Base-by-base conservation (phyloP, 2,329 filamentous ascomycete genomes). In the Torrubiella hemipterigena region DNA sequence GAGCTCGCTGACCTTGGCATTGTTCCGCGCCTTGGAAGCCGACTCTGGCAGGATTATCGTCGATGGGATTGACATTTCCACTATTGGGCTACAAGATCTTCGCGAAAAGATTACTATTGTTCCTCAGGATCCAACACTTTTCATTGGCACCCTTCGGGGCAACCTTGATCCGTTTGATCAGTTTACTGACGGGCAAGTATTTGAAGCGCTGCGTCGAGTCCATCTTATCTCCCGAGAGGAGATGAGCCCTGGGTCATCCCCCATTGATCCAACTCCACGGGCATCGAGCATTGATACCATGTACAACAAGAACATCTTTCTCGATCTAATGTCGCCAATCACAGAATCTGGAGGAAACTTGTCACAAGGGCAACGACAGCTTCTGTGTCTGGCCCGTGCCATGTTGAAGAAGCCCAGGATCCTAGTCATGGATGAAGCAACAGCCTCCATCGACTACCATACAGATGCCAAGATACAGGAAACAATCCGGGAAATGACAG, bases 351-450 rank as follows among this genome's bases (percentile, higher is more conserved):
- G 91, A 29, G 81, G 80, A 39, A 98, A 98, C 48, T 69, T 98
- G 9, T 96, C 89, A 0, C 91, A 98, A 56, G 91, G 91, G 28
- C 91, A 98, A 54, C 77, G 91, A 7, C 91, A 98, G 56, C 77
- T 98, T 8, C 66, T 98, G 34, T 98, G 91, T 51, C 74, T 98
- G 8, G 91, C 89, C 0, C 79, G 91, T 33, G 91, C 91, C 0
- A 74, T 98, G 43, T 78, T 98, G 40, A 95, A 93, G 58, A 73
- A 75, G 20, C 87, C 91, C 0, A 87, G 82, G 41, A 86, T 98
- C 2, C 66, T 98, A n/a, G 80, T 98, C 49, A 96, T 98, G 91
- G 91, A 98, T 55, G 91, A 98, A 63, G 91, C 91, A 1, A 98
- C 91, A 1, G 91, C 91, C 0, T 93, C 84, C 0, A 96, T 98